These are phyloP conservation scores for Argentina anserina DNA, from an alignment of 306 rosid species.

Conservation along the genomic window DNA sequence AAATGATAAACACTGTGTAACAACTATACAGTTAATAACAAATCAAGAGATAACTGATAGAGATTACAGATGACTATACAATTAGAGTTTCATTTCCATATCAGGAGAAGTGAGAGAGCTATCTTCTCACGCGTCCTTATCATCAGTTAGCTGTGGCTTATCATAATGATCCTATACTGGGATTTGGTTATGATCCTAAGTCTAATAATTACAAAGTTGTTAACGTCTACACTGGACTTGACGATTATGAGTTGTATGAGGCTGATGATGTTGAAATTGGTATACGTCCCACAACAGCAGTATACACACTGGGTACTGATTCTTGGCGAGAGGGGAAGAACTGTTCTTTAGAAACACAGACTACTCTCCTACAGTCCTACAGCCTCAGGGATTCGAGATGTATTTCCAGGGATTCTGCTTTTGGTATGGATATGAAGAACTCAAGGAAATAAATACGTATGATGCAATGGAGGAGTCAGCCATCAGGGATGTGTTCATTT, in stretches of 20 bases:
- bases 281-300: neutral
- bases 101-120: too few species aligned
- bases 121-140: too few species aligned
- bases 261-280: too few species aligned
- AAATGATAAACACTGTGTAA: too few species aligned
- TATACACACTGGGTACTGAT: neutral
- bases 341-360: neutral
- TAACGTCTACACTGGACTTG: neutral
- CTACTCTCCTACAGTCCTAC: neutral
- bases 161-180: too few species aligned
- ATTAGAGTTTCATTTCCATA: too few species aligned
- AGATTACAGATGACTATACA: too few species aligned
- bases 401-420: neutral
- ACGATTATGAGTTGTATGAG: neutral
- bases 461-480: fast-evolving
- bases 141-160: too few species aligned
- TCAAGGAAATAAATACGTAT: neutral
- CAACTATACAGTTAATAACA: too few species aligned
- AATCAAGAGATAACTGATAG: too few species aligned
- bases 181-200: neutral
- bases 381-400: neutral
- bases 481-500: neutral
- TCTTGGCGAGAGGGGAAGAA: neutral
- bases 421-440: neutral
- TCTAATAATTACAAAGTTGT: neutral